Evolutionary conservation across 2,329 filamentous ascomycete species (phyloP), one percentile per base, ranked within the genome.

Genomic region (Alternaria arborescens): DNA sequence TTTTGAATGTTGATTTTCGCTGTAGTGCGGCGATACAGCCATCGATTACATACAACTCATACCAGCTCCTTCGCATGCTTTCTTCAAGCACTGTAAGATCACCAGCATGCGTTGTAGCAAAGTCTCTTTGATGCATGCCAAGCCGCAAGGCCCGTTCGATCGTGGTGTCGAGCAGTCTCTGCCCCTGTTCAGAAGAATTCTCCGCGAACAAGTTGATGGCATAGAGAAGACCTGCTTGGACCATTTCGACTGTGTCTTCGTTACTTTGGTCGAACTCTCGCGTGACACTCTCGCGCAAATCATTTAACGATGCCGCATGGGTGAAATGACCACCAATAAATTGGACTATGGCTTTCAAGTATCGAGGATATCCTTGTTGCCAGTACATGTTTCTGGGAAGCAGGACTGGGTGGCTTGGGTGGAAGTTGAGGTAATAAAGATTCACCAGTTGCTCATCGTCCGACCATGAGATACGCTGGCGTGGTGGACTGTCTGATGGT

Each of bases 61-160:
- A 97, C 93, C 93, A 97, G 1, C 92, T 97, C 52, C 93, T 85
- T 12, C 92, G 86, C 86, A 91, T 89, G 75, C 89, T 92, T 77
- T 97, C 93, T 73, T 93, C 90, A 3, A 92, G 75, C 1, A 91
- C 82, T 0, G 87, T 83, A 56, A 89, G 85, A 4, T 86, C 86
- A 22, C 83, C 81, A 14, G 89, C 88, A 70, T 91, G 82, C 3
- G 82, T 77, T 0, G 81, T 79, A 1, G 91, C 89, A 75, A 88
- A 95, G 0, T 84, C 82, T 36, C 85, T 82, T 14, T 85, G 86
- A 72, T 96, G 88, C 79, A 97, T 86, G 0, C 90, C 89, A 18
- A 96, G 84, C 56, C 91, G 86, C 14, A 94, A 79, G 3, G 92
- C 91, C 42, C 91, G 78, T n/a, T 88, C 83, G 71, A 92, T 88